Conservation (phyloP, 345 rosid genomes). For the Alliaria petiolata region DNA sequence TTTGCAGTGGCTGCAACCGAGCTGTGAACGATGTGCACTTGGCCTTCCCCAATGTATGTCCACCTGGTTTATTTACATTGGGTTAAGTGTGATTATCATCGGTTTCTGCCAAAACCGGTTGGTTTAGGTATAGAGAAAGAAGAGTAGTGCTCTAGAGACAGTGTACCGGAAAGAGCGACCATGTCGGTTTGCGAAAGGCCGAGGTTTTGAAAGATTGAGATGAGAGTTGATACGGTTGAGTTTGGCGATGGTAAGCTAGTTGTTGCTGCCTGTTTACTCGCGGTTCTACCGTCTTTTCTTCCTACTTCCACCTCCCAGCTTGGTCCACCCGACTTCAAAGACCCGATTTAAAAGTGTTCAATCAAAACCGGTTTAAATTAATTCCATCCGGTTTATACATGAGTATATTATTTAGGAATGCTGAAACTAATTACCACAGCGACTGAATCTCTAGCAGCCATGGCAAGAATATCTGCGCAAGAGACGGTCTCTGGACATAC, state of each 20-base stretch:
- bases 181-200: constrained; percentile 66
- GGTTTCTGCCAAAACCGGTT: not conserved
- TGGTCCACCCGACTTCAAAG: constrained; percentile 77
- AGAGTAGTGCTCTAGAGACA: not conserved
- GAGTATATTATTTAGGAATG: not conserved
- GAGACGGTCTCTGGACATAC: constrained; percentile 78
- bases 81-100: not conserved
- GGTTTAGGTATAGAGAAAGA: not conserved
- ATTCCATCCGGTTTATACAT: not conserved
- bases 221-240: constrained; percentile 52
- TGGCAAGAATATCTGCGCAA: constrained; percentile 86
- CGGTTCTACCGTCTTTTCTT: constrained; percentile 57
- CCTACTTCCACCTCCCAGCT: constrained; percentile 86
- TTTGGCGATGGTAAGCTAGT: constrained; percentile 68
- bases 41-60: constrained; percentile 80
- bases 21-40: constrained; percentile 65
- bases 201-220: constrained; percentile 58
- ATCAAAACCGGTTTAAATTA: not conserved
- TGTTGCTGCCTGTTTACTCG: constrained; percentile 65
- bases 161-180: constrained; percentile 74
- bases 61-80: constrained; percentile 47
- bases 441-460: constrained; percentile 74
- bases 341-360: not conserved
- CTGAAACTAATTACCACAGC: constrained; percentile 44
- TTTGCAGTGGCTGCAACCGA: constrained; percentile 40